phyloP scores from a whole-genome alignment of 306 rosid species.

The Luffa acutangula region DNA sequence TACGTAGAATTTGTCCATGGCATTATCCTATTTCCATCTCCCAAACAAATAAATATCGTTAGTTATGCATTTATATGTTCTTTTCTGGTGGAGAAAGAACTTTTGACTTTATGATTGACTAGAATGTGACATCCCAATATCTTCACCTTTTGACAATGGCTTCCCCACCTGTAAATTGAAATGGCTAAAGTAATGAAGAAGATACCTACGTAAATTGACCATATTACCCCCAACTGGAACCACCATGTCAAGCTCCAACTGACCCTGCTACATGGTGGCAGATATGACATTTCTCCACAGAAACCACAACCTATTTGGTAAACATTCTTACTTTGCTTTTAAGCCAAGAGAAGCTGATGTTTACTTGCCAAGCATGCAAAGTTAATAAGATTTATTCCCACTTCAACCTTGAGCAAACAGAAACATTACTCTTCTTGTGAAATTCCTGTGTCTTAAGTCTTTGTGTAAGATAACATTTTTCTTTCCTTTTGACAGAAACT shows the following conservation, averaged over 20 bases:
- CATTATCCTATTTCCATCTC: too few species aligned
- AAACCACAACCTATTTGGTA: background rate
- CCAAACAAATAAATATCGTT: too few species aligned
- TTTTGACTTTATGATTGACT: background rate
- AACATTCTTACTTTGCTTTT: slow-evolving; percentile 44
- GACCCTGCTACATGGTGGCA: background rate
- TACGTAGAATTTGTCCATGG: too few species aligned
- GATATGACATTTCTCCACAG: slow-evolving; percentile 17
- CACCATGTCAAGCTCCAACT: slow-evolving; percentile 3
- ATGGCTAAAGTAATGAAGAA: slow-evolving; percentile 13
- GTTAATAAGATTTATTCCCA: slow-evolving; percentile 19
- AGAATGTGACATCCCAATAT: slow-evolving; percentile 8
- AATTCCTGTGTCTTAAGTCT: background rate
- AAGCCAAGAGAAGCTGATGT: slow-evolving; percentile 49
- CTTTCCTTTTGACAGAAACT: background rate
- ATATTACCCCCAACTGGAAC: slow-evolving; percentile 4
- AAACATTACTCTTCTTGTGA: background rate
- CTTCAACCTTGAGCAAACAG: background rate
- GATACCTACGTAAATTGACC: slow-evolving; percentile 11
- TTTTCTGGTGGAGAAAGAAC: too few species aligned
- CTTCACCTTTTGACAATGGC: slow-evolving; percentile 26
- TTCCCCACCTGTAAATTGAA: slow-evolving; percentile 20
- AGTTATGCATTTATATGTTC: too few species aligned
- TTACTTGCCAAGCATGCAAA: slow-evolving; percentile 57
- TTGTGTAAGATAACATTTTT: background rate